Evolutionary conservation across 2,329 filamentous ascomycete species (phyloP), one percentile per base, ranked within the genome.

Genomic region (Pseudomassariella vexata): DNA sequence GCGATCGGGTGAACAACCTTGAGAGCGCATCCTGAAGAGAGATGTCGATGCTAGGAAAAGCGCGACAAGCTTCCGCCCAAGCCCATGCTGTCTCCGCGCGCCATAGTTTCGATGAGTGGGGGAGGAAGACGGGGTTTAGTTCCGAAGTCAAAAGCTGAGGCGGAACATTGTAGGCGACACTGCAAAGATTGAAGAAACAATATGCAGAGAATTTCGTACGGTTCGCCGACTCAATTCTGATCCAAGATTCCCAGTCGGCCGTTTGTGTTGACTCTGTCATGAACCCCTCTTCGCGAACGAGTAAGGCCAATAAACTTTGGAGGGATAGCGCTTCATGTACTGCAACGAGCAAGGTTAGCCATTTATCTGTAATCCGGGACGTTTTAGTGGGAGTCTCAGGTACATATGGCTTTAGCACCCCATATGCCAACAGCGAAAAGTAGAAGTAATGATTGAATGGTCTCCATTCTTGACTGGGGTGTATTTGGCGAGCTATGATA

Each of bases 111-210:
- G 70, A 68, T 3, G 70, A 65, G 32, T 69, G 64, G 1, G 76
- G 75, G 1, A 79, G 53, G 24, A 60, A 62, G 2, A 79, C 57
- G n/a, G n/a, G n/a, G 30, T 70, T 66, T n/a, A 79, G 53, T 44
- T 79, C 73, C 0, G 73, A 73, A 3, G 71, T 78, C n/a, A 79
- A 54, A 3, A 78, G 50, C 11, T 73, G 45, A 9, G 73, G 75
- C 1, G 72, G 71, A 49, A 72, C 73, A 41, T 79, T 73, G 47
- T 79, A 79, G 0, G 72, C 70, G 32, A 76, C 73, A 42, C 72
- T 78, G 50, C 73, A 76, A 2, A 79, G 55, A 39, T 79, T 79
- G 45, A 78, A 78, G 48, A 78, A 77, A 44, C 71, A 76, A 46
- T 73, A 79, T 1, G 72, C 67, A 19, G 78, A 66, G 1, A 78